Evolutionary conservation across 345 rosid species (phyloP), one percentile per base, ranked within the genome.

Genomic region (Populus simonii): DNA sequence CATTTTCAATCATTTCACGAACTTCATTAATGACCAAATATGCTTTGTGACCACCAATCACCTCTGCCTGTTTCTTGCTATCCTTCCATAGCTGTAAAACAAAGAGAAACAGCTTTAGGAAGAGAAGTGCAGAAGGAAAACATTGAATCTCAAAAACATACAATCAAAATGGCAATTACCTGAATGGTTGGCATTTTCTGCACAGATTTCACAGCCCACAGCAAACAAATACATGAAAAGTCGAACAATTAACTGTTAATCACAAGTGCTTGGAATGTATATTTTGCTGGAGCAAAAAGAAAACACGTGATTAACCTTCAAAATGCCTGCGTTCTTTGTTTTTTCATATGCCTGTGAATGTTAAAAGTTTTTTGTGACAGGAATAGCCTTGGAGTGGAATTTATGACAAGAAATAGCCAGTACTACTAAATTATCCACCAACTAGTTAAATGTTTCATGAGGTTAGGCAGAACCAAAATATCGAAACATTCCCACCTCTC

Each of bases 131-230:
- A 29, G 68, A 2, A 1, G 68, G 8, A 38, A n/a, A 41, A 35
- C 16, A 38, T 8, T 68, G 16, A 38, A 68, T 18, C 39, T 68
- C 25, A 15, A 33, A 68, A 38, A 68, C n/a, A 75, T 39, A 8
- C 39, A 66, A 53, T 15, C 25, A 41, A 59, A 59, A 61, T 4
- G 77, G 55, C 62, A 65, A 76, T 74, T 77, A 88, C 99, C 96
- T 95, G 99, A 73, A 93, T 89, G 4, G 96, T 89, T 36, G 99
- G 98, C 97, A 96, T 96, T 86, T 92, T 96, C 97, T 96, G 93
- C 62, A 33, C 36, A 72, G n/a, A 70, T 79, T 79, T 72, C 61
- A 36, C 3, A 7, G 68, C 66, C 45, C 72, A 72, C 23, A 33
- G 29, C 80, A 66, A 39, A 1, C 77, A 74, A 72, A 74, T 75